These are phyloP conservation scores for Pleurotus cornucopiae DNA, from an alignment of 768 basidiomycete genomes.

Conservation along the genomic window DNA sequence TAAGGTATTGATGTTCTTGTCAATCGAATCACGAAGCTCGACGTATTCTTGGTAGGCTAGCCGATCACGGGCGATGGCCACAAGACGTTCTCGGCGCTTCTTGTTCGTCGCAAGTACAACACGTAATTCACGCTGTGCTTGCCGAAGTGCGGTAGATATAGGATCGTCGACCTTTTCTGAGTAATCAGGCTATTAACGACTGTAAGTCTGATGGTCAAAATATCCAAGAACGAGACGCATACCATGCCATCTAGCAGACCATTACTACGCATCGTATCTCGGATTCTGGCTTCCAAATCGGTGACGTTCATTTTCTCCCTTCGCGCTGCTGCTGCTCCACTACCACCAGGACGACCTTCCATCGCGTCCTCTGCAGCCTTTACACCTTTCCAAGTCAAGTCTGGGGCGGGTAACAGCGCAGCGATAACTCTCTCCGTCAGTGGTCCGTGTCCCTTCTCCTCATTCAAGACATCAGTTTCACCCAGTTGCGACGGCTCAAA, in stretches of 20 bases:
- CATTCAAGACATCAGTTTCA: conserved; percentile 65
- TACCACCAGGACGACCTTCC: conserved; percentile 79
- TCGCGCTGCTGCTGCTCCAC: conserved; percentile 71
- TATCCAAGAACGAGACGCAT: conserved; percentile 24
- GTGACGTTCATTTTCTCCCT: conserved; percentile 74
- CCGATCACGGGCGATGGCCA: conserved; percentile 75
- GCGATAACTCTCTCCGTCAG: conserved; percentile 83
- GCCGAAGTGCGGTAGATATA: conserved; percentile 84
- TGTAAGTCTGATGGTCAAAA: neutral
- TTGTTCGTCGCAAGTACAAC: conserved; percentile 80
- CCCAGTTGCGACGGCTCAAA: conserved; percentile 82
- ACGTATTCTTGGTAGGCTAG: conserved; percentile 91
- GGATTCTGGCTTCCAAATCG: conserved; percentile 71
- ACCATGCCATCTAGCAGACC: conserved; percentile 68
- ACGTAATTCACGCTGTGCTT: conserved; percentile 80
- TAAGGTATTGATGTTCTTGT: conserved; percentile 72
- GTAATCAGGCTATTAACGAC: conserved; percentile 57
- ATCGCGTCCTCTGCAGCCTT: conserved; percentile 83
- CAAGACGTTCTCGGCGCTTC: conserved; percentile 69
- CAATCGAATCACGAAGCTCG: conserved; percentile 78
- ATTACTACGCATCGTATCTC: conserved; percentile 75
- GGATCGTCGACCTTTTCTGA: conserved; percentile 87
- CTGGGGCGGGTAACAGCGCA: conserved; percentile 67
- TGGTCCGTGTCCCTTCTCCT: conserved; percentile 82
- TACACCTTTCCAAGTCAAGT: conserved; percentile 67